These are phyloP conservation scores for Dalbergia cultrata DNA, from an alignment of 306 rosid species.

Conservation along the genomic window DNA sequence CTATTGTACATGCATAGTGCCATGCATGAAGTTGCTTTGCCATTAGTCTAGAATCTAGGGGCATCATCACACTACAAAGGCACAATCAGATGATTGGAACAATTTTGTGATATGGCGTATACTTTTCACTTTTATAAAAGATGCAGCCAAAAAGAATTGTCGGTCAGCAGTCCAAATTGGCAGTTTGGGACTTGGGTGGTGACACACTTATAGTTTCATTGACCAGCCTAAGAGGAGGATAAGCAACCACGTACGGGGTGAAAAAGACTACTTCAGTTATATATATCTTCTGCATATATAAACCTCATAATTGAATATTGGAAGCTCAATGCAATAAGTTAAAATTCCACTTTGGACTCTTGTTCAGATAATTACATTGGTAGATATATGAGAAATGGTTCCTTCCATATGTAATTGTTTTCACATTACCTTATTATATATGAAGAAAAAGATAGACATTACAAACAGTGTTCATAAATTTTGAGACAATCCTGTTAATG, in stretches of 20 bases:
- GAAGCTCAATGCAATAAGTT: neutral
- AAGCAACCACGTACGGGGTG: neutral
- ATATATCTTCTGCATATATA: no score
- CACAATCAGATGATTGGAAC: slow-evolving; percentile 13
- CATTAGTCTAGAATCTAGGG: slow-evolving; percentile 9
- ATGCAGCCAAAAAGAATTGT: slow-evolving; percentile 2
- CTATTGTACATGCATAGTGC: slow-evolving; percentile 6
- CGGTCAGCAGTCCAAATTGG: slow-evolving; percentile 45
- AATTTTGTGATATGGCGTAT: neutral
- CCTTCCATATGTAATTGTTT: no score
- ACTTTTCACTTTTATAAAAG: slow-evolving; percentile 38
- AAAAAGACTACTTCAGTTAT: neutral
- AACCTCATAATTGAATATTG: neutral
- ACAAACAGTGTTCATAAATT: no score
- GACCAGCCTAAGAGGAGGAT: slow-evolving; percentile 12
- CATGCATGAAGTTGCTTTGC: slow-evolving; percentile 23
- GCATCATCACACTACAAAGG: slow-evolving; percentile 11
- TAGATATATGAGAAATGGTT: neutral
- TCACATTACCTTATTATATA: no score
- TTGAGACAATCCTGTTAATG: no score
- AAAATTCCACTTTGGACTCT: neutral
- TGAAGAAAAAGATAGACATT: no score
- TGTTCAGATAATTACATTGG: neutral
- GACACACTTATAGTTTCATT: neutral
- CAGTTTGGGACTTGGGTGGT: slow-evolving; percentile 5